Percentiles rank a stretch among this genome's conserved stretches.
These are phyloP conservation scores for Piper longum DNA, from an alignment of 164 flowering plant species.

Conservation along the genomic window DNA sequence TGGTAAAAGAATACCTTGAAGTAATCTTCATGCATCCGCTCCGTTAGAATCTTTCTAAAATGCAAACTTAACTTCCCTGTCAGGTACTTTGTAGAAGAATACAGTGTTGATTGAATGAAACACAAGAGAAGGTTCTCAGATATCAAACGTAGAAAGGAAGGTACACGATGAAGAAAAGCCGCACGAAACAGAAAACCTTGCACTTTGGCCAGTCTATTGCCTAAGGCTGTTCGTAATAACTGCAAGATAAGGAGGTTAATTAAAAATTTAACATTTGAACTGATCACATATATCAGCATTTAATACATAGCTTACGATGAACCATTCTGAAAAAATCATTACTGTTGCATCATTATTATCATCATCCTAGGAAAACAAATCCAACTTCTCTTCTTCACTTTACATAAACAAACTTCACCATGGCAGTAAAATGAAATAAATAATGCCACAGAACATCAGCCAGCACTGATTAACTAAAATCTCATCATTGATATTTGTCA, in stretches of 20 bases:
- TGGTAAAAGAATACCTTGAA: conserved; percentile 54
- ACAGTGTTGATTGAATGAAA: conserved; percentile 73
- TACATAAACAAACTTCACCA: too few species aligned
- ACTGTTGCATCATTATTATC: too few species aligned
- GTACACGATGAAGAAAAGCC: conserved; percentile 89
- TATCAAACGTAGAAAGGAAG: conserved; percentile 70
- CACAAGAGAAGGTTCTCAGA: conserved; percentile 84
- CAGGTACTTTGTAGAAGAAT: conserved; percentile 82
- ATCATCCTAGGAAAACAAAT: too few species aligned
- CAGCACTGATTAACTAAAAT: not conserved
- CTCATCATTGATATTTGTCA: not conserved
- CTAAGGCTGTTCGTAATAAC: conserved; percentile 76
- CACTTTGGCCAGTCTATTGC: conserved; percentile 97
- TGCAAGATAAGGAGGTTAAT: conserved; percentile 18
- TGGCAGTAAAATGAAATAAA: too few species aligned
- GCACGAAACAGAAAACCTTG: conserved; percentile 97
- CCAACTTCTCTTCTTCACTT: too few species aligned
- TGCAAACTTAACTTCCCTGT: conserved; percentile 83
- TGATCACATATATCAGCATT: not conserved
- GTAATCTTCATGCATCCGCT: conserved; percentile 70
- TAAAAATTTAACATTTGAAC: not conserved
- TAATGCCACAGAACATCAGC: not conserved
- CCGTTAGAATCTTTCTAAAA: conserved; percentile 85
- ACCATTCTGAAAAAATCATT: too few species aligned
- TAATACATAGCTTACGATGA: too few species aligned